A percentile compares a stretch with the other conserved stretches of the same genome.
Evolutionary conservation across 371 early-diverging fungal genomes (phyloP).

Genomic region (Capillidium rhysosporum): DNA sequence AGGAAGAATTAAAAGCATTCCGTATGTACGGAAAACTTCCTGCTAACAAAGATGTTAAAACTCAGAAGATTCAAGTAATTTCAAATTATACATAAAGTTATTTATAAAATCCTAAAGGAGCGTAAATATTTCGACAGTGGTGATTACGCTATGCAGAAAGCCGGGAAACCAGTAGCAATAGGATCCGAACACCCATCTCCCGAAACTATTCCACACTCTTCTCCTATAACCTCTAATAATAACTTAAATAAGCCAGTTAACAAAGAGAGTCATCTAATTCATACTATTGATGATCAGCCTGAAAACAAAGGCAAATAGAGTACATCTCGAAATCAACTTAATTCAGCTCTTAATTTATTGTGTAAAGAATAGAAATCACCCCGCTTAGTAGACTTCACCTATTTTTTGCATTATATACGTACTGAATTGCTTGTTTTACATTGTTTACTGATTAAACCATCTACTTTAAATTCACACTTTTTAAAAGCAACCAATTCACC

Average conservation of each 20-base stretch:
- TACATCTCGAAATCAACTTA: too few species aligned
- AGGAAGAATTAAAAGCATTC: constrained; percentile 55
- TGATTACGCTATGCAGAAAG: constrained; percentile 88
- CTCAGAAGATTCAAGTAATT: constrained; percentile 47
- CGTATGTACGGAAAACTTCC: constrained; percentile 75
- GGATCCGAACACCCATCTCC: constrained; percentile 85
- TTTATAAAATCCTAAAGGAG: constrained; percentile 23
- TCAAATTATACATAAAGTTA: background rate
- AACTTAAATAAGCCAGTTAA: background rate
- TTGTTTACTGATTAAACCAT: too few species aligned
- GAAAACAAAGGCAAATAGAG: too few species aligned
- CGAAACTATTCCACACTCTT: constrained; percentile 80
- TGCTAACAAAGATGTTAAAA: constrained; percentile 48
- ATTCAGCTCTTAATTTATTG: too few species aligned
- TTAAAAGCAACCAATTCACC: too few species aligned
- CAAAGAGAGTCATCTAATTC: background rate
- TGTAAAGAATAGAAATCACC: too few species aligned
- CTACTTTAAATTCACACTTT: too few species aligned
- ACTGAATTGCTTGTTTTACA: too few species aligned
- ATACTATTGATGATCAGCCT: too few species aligned
- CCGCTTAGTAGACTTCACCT: too few species aligned
- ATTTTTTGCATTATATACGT: too few species aligned
- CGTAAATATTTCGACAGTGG: constrained; percentile 97
- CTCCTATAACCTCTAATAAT: constrained; percentile 16
- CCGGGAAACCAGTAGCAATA: constrained; percentile 60